Conservation (phyloP, 2,329 filamentous ascomycete genomes). For the Rhexocercosporidium sp. region DNA sequence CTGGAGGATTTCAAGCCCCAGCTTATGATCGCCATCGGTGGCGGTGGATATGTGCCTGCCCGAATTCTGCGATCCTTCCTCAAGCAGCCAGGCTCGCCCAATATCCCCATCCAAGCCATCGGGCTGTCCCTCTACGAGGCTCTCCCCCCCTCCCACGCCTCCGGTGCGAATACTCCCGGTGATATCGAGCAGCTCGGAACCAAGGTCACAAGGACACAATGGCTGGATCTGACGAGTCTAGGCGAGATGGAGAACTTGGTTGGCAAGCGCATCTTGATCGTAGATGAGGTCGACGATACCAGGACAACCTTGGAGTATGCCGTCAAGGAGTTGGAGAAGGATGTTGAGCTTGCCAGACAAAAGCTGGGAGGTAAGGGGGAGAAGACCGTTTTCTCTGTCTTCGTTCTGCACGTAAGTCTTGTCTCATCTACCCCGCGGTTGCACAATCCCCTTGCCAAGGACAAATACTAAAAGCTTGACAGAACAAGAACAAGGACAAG, state of each 20-base stretch:
- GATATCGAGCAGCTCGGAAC: constrained; percentile 76
- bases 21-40: constrained; percentile 98
- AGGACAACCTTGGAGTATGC: constrained; percentile 94
- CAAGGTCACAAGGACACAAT: constrained; percentile 97
- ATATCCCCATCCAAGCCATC: constrained; percentile 99
- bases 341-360: constrained; percentile 81
- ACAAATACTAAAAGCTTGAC: constrained; percentile 25
- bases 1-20: constrained; percentile 87
- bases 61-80: constrained; percentile 98
- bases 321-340: constrained; percentile 91
- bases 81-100: constrained; percentile 82
- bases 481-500: constrained; percentile 98
- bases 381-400: constrained; percentile 91
- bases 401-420: constrained; percentile 80
- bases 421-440: not conserved
- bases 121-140: constrained; percentile 96
- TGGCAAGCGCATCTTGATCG: constrained; percentile 89
- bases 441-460: not conserved
- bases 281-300: constrained; percentile 96
- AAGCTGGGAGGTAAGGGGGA: constrained; percentile 71
- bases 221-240: constrained; percentile 87
- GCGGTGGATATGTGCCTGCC: constrained; percentile 95
- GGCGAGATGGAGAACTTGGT: constrained; percentile 86
- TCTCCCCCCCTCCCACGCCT: constrained; percentile 63
- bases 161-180: constrained; percentile 51